Conservation (phyloP, 2,329 filamentous ascomycete genomes). For the Arthrinium puccinioides region DNA sequence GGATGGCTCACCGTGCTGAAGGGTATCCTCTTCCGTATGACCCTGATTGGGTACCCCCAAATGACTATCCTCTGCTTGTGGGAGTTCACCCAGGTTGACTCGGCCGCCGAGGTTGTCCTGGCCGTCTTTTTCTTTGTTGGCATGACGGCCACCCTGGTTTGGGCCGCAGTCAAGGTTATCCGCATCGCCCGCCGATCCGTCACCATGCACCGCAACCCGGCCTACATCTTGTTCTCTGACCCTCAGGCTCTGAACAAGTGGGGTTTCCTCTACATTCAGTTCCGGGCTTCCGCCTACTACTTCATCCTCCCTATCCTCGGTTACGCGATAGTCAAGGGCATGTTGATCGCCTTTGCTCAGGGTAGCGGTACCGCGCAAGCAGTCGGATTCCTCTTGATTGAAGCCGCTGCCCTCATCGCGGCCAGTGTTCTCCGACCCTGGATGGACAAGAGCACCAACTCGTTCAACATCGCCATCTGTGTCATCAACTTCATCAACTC, state of each 20-base stretch:
- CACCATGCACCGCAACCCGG: slow-evolving; percentile 81
- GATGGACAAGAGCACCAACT: slow-evolving; percentile 93
- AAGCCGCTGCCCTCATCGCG: slow-evolving; percentile 62
- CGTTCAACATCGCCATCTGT: slow-evolving; percentile 80
- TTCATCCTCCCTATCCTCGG: slow-evolving; percentile 69
- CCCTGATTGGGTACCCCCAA: slow-evolving; percentile 78
- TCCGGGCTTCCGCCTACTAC: slow-evolving; percentile 82
- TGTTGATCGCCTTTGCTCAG: slow-evolving; percentile 76
- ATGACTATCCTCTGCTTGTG: slow-evolving; percentile 79
- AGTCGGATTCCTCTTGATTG: slow-evolving; percentile 68
- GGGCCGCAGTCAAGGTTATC: slow-evolving; percentile 78
- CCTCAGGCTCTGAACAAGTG: slow-evolving; percentile 81
- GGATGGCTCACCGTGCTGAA: slow-evolving; percentile 81
- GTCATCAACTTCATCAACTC: slow-evolving; percentile 77
- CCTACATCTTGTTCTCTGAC: slow-evolving; percentile 85
- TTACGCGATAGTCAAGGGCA: slow-evolving; percentile 70
- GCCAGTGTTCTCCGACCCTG: slow-evolving; percentile 74
- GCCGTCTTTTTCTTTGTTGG: slow-evolving; percentile 75
- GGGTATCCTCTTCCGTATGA: slow-evolving; percentile 77
- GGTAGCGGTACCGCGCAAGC: slow-evolving; percentile 60
- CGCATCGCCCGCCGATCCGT: slow-evolving; percentile 74
- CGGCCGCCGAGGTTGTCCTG: slow-evolving; percentile 69
- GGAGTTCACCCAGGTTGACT: slow-evolving; percentile 75
- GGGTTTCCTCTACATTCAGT: slow-evolving; percentile 88
- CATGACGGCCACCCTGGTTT: slow-evolving; percentile 64